These are phyloP conservation scores for Hypomyces rosellus DNA, from an alignment of 2,329 filamentous ascomycete species.

Conservation along the genomic window DNA sequence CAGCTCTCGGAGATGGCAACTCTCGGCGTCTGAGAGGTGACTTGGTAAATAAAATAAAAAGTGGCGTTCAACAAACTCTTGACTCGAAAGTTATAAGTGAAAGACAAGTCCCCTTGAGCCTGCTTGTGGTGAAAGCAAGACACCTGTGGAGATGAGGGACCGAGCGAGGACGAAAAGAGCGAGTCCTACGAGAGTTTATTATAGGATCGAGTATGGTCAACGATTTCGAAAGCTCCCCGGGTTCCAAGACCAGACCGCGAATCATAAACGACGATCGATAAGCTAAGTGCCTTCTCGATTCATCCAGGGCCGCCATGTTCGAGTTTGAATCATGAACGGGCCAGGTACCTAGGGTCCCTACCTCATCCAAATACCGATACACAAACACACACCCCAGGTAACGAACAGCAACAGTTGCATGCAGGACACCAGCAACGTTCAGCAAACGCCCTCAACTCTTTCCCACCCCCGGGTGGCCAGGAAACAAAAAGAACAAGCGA, in stretches of 20 bases:
- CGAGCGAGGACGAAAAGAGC: neutral
- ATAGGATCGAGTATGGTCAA: neutral
- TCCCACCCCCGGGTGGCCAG: neutral
- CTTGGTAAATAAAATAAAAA: neutral
- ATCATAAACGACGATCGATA: too few relatives aligned
- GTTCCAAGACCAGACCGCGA: too few relatives aligned
- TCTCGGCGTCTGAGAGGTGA: slow-evolving; percentile 1
- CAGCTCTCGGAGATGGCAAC: neutral
- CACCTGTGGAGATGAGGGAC: neutral
- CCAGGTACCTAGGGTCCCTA: neutral
- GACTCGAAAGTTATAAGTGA: slow-evolving; percentile 4
- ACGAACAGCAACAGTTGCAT: slow-evolving; percentile 4
- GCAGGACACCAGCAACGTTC: slow-evolving; percentile 9
- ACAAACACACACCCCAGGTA: neutral
- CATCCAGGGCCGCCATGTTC: neutral
- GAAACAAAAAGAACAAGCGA: slow-evolving; percentile 2
- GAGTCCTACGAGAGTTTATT: neutral
- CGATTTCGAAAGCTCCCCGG: too few relatives aligned
- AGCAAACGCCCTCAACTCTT: neutral
- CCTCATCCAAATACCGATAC: slow-evolving; percentile 2
- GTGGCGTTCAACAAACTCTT: slow-evolving; percentile 7
- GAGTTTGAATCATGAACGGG: too few relatives aligned
- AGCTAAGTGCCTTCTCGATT: neutral
- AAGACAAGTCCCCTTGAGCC: neutral
- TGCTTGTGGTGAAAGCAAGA: too few relatives aligned